Evolutionary conservation across 805 yeast species (phyloP).

Genomic region (Hanseniaspora vineae): DNA sequence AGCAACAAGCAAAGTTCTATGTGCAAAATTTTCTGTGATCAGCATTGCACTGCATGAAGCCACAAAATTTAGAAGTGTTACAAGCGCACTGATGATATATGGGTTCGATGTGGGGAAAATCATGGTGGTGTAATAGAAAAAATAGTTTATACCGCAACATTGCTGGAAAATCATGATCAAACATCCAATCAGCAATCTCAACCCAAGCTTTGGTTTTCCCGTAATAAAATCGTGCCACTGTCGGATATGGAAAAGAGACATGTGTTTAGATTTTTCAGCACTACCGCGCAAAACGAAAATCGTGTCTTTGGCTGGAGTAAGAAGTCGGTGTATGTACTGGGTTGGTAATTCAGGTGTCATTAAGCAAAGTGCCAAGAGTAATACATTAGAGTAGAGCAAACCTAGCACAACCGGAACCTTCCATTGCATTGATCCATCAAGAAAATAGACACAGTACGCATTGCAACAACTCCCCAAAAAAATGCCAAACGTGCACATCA

Average conservation of each 20-base stretch:
- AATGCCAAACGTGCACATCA: constrained; percentile 53
- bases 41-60: constrained; percentile 40
- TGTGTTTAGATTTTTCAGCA: too few species aligned
- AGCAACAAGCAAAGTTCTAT: constrained; percentile 34
- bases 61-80: constrained; percentile 43
- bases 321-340: constrained; percentile 10
- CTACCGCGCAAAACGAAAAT: too few species aligned
- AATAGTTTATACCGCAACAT: constrained; percentile 50
- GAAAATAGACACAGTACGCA: constrained; percentile 26
- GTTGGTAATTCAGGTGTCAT: constrained; percentile 56
- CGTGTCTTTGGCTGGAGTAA: too few species aligned
- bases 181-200: constrained; percentile 44
- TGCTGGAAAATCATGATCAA: constrained; percentile 49
- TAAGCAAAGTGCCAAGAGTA: too few species aligned
- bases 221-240: neutral
- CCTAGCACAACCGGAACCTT: constrained; percentile 51
- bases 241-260: too few species aligned
- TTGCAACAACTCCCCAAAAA: constrained; percentile 52
- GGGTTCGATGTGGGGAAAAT: constrained; percentile 46
- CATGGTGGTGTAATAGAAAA: constrained; percentile 53
- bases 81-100: constrained; percentile 41
- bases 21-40: constrained; percentile 40
- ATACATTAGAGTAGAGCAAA: constrained; percentile 6
- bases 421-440: constrained; percentile 37
- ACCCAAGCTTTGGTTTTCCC: constrained; percentile 12